Evolutionary conservation across 2,329 filamentous ascomycete species (phyloP).

Genomic region (Endoconidiophora polonica): DNA sequence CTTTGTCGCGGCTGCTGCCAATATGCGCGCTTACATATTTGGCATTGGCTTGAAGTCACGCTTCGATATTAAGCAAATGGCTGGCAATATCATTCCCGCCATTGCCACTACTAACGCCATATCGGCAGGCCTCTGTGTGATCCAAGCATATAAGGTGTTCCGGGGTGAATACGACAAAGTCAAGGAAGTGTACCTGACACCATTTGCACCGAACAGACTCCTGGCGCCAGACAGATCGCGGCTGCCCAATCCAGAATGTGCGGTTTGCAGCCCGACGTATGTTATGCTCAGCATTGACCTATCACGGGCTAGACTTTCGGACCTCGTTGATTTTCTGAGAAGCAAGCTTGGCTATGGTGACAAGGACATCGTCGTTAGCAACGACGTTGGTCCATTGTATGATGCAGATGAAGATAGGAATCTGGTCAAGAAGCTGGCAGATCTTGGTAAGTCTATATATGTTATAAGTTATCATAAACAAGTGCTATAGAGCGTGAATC

Average conservation of each 20-base stretch:
- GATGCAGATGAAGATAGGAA: slow-evolving; percentile 83
- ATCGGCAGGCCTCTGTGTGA: slow-evolving; percentile 77
- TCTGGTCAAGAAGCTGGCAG: slow-evolving; percentile 57
- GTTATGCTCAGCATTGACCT: slow-evolving; percentile 51
- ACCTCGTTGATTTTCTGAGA: slow-evolving; percentile 64
- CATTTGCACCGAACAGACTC: slow-evolving; percentile 40
- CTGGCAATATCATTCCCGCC: slow-evolving; percentile 94
- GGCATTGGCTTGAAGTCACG: slow-evolving; percentile 76
- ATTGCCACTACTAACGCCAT: slow-evolving; percentile 98
- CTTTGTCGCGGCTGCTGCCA: slow-evolving; percentile 81
- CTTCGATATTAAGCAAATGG: slow-evolving; percentile 98
- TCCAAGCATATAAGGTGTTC: slow-evolving; percentile 85
- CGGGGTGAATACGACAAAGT: slow-evolving; percentile 51
- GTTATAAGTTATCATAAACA: neutral
- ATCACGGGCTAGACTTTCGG: slow-evolving; percentile 53
- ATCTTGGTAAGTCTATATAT: slow-evolving; percentile 40
- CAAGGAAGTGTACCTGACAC: slow-evolving; percentile 73
- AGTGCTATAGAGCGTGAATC: neutral
- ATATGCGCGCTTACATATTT: slow-evolving; percentile 78
- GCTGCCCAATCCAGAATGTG: slow-evolving; percentile 63
- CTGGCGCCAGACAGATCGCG: slow-evolving; percentile 40
- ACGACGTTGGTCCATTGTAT: slow-evolving; percentile 62
- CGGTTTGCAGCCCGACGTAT: slow-evolving; percentile 64
- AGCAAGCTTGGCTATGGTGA: slow-evolving; percentile 58
- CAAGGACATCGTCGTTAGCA: slow-evolving; percentile 61